Evolutionary conservation across 2,329 filamentous ascomycete genomes (phyloP), one percentile per base, ranked within the genome.

Genomic region (Anthostomella pinea): DNA sequence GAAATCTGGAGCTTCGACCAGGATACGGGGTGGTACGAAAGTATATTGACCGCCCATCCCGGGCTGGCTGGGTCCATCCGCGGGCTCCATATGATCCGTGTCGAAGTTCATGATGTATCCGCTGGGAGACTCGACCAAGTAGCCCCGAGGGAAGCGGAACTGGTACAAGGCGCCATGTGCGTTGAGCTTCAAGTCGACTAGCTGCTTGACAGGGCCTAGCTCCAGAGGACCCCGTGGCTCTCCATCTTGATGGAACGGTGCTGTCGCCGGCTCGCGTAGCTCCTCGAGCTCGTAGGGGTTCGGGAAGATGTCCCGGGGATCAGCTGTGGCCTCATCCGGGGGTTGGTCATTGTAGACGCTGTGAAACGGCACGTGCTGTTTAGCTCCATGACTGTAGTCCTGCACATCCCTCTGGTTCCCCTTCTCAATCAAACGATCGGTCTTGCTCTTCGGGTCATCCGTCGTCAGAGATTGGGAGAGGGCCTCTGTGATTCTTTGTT

Each of bases 21-120:
- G 10, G 3, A 8, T 8, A 6, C 10, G n/a, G 15, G 19, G 16
- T n/a, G 22, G n/a, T 5, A 35, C 4, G n/a, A 35, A 13, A 3
- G 33, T 35, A 17, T 35, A 35, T 26, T 27, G 19, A n/a, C 33
- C 33, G 9, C 33, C 33, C 4, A 20, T 9, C 4, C 33, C 33
- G 5, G 16, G 9, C 5, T 8, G 19, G 3, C 25, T 14, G 7
- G 3, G 7, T 3, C 25, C 33, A 14, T 28, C 24, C 7, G 11
- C 14, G 7, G 24, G 24, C 6, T 25, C 33, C 9, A 25, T 6
- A 16, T 24, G 14, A n/a, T 11, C 8, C 4, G 25, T 13, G 8
- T 35, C 33, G 25, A 35, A 35, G 13, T 28, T 35, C 33, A 21
- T 35, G 8, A 11, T 21, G 17, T 28, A 28, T 17, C 33, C 33